Evolutionary conservation across 306 rosid species (phyloP).

Genomic region (Medicago arabica): DNA sequence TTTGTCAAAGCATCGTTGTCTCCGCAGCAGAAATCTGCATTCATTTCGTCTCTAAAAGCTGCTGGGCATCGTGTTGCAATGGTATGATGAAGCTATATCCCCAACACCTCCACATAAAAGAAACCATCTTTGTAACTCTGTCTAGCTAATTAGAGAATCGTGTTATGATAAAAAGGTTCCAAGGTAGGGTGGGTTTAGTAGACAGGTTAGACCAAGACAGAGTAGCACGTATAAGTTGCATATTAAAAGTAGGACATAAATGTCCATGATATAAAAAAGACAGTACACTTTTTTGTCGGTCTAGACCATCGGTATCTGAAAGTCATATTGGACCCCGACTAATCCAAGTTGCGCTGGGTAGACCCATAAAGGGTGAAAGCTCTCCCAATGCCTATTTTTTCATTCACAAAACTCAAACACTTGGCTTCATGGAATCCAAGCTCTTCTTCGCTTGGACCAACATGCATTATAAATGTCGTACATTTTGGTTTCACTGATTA

Average conservation of each 20-base stretch:
- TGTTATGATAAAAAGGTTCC: constrained; percentile 35
- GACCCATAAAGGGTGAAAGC: constrained; percentile 4
- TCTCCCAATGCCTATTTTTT: background rate
- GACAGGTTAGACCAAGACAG: constrained; percentile 22
- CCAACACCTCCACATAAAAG: background rate
- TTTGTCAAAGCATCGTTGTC: constrained; percentile 77
- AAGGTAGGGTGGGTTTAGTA: constrained; percentile 8
- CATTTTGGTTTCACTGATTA: background rate
- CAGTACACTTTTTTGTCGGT: background rate
- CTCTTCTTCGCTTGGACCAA: background rate
- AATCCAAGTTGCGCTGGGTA: background rate
- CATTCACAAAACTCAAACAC: background rate
- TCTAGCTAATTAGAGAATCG: constrained; percentile 21
- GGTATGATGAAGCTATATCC: constrained; percentile 67
- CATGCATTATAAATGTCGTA: background rate
- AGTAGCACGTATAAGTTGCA: background rate
- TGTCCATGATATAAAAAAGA: background rate
- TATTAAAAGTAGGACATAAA: background rate
- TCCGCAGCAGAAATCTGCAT: constrained; percentile 80
- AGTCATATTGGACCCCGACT: background rate
- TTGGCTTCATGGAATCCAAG: background rate
- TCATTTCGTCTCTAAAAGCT: constrained; percentile 79
- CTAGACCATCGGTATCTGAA: background rate
- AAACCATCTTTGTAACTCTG: background rate
- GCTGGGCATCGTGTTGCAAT: constrained; percentile 91